These are phyloP conservation scores for Rhizopogon salebrosus DNA, from an alignment of 768 basidiomycete genomes.

Conservation along the genomic window DNA sequence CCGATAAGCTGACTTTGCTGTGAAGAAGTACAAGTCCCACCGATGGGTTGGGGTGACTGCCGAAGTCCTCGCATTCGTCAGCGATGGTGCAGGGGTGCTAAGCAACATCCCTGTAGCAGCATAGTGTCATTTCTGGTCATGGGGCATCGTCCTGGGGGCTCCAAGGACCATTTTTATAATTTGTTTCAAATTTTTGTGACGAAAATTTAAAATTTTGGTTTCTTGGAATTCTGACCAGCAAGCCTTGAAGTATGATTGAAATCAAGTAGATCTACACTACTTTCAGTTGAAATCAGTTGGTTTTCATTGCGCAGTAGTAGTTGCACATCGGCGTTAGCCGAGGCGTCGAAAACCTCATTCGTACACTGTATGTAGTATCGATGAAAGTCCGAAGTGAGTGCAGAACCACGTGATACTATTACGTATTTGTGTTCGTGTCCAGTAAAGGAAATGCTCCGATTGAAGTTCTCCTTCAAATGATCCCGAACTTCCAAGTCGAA, in stretches of 20 bases:
- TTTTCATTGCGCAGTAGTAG: background rate
- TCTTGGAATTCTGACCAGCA: background rate
- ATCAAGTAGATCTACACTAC: background rate
- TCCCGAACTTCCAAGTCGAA: too few species aligned
- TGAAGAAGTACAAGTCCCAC: conserved; percentile 14
- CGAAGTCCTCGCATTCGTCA: background rate
- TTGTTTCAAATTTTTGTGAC: conserved; percentile 1
- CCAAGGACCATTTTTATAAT: background rate
- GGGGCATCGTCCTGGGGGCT: background rate
- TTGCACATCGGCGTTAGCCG: background rate
- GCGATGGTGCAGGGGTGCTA: background rate
- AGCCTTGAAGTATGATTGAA: background rate
- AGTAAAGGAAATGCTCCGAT: too few species aligned
- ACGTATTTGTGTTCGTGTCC: too few species aligned
- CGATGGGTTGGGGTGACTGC: conserved; percentile 1
- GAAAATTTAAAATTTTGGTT: background rate
- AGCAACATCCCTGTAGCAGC: background rate
- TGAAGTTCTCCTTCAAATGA: background rate
- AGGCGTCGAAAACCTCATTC: conserved; percentile 3
- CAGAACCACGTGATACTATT: too few species aligned
- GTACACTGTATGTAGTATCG: background rate
- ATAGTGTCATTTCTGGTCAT: background rate
- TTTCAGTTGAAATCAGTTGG: background rate
- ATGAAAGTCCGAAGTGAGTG: too few species aligned
- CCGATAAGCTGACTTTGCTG: conserved; percentile 6